A percentile compares a stretch with the other conserved stretches of the same genome.
phyloP scores from a whole-genome alignment of 176 grass and related monocot species.

The Avena atlantica region DNA sequence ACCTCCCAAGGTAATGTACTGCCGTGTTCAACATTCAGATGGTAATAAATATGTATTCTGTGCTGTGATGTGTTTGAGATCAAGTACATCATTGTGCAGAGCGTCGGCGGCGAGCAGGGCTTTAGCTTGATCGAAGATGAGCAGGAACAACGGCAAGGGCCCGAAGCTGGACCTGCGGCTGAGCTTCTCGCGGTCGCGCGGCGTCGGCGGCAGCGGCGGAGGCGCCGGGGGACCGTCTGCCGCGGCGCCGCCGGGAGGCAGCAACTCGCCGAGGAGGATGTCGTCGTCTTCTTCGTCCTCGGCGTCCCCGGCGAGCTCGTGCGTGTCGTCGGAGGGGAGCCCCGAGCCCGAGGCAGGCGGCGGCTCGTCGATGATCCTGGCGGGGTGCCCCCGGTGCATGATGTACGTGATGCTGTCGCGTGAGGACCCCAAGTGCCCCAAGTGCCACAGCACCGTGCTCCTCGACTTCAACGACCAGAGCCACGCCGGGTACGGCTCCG shows the following conservation, averaged over 20 bases:
- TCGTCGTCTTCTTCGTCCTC: slow-evolving; percentile 62
- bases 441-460: slow-evolving; percentile 90
- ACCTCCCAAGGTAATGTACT: slow-evolving; percentile 21
- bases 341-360: slow-evolving; percentile 61
- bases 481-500: background rate
- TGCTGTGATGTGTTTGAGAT: background rate
- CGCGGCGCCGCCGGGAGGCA: slow-evolving; percentile 23
- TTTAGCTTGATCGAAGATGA: slow-evolving; percentile 51
- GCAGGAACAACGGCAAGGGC: slow-evolving; percentile 84
- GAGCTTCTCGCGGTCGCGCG: slow-evolving; percentile 61
- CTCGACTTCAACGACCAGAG: slow-evolving; percentile 70
- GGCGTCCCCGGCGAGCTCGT: slow-evolving; percentile 80
- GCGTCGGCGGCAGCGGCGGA: slow-evolving; percentile 47
- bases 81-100: background rate
- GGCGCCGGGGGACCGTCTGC: slow-evolving; percentile 27
- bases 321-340: slow-evolving; percentile 91
- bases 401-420: slow-evolving; percentile 98
- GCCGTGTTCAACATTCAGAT: too few species aligned
- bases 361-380: slow-evolving; percentile 69
- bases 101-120: background rate
- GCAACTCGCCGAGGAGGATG: slow-evolving; percentile 50
- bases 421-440: slow-evolving; percentile 94
- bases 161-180: slow-evolving; percentile 66
- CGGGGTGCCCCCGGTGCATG: slow-evolving; percentile 92
- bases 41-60: too few species aligned